Percentiles rank a stretch among this genome's conserved stretches.
phyloP scores from a whole-genome alignment of 176 grass and related monocot genomes.

The Thinopyrum elongatum region DNA sequence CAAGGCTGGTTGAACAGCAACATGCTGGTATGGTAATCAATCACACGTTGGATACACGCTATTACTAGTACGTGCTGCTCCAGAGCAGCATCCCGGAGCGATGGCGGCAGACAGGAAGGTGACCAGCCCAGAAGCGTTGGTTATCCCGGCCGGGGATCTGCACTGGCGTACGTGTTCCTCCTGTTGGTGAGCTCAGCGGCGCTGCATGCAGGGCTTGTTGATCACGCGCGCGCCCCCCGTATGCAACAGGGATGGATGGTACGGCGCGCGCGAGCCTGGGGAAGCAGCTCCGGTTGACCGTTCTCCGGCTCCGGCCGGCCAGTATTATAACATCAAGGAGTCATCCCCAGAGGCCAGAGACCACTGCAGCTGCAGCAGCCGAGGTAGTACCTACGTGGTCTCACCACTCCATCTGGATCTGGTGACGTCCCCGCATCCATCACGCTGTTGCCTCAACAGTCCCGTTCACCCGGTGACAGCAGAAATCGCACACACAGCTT shows the following conservation, averaged over 20 bases:
- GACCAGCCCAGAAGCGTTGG: background rate
- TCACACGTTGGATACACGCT: too few species aligned
- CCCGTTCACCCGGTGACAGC: background rate
- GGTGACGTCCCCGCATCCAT: slow-evolving; percentile 17
- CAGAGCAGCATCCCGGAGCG: too few species aligned
- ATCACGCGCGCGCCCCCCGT: background rate
- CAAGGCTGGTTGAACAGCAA: too few species aligned
- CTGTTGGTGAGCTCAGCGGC: background rate
- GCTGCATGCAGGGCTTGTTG: too few species aligned
- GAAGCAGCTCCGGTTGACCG: background rate
- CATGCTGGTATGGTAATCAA: too few species aligned
- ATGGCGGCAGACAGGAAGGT: background rate
- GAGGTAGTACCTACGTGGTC: too few species aligned
- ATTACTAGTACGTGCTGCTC: too few species aligned
- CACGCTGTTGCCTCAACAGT: slow-evolving; percentile 39
- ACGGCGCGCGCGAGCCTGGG: too few species aligned
- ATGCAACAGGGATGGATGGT: background rate
- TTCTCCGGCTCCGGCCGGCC: background rate
- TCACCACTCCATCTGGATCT: background rate
- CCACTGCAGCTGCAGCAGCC: background rate
- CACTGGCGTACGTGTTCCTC: background rate
- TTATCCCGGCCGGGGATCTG: background rate
- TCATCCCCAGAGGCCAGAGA: background rate
- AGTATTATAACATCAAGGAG: background rate
- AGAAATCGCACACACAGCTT: too few species aligned